Evolutionary conservation across 306 rosid species (phyloP).

Genomic region (Sicyos edulis): DNA sequence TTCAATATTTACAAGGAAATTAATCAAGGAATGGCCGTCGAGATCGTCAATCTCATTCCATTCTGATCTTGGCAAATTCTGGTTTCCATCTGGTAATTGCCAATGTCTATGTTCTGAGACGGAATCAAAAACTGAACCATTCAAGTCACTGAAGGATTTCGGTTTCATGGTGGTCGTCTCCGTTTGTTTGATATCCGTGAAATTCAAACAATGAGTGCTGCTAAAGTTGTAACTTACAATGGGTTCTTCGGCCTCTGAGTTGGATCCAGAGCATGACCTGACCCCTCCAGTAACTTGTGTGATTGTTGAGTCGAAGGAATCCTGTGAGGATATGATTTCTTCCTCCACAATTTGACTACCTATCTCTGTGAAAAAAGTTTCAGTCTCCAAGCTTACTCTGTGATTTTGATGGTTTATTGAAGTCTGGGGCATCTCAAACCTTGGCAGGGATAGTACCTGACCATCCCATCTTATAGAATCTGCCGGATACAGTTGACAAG

Average conservation of each 20-base stretch:
- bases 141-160: constrained; percentile 47
- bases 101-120: constrained; percentile 32
- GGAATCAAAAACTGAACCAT: constrained; percentile 34
- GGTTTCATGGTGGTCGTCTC: constrained; percentile 37
- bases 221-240: constrained; percentile 30
- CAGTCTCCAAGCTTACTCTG: constrained; percentile 29
- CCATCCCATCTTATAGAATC: constrained; percentile 38
- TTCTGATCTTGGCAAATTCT: constrained; percentile 30
- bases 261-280: constrained; percentile 47
- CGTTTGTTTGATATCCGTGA: constrained; percentile 31
- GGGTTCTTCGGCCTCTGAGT: constrained; percentile 60
- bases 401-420: constrained; percentile 36
- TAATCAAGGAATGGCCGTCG: constrained; percentile 32
- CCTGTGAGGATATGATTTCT: constrained; percentile 66
- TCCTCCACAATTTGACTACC: constrained; percentile 46
- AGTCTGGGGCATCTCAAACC: constrained; percentile 29
- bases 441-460: constrained; percentile 35
- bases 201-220: constrained; percentile 29
- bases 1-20: constrained; percentile 34
- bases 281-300: constrained; percentile 46
- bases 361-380: constrained; percentile 25
- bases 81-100: constrained; percentile 23
- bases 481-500: constrained; percentile 33
- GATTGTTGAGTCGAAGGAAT: constrained; percentile 66
- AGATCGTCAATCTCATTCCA: constrained; percentile 29